Evolutionary conservation across 2,329 filamentous ascomycete species (phyloP), one percentile per base, ranked within the genome.

Genomic region (Fusarium pseudograminearum): DNA sequence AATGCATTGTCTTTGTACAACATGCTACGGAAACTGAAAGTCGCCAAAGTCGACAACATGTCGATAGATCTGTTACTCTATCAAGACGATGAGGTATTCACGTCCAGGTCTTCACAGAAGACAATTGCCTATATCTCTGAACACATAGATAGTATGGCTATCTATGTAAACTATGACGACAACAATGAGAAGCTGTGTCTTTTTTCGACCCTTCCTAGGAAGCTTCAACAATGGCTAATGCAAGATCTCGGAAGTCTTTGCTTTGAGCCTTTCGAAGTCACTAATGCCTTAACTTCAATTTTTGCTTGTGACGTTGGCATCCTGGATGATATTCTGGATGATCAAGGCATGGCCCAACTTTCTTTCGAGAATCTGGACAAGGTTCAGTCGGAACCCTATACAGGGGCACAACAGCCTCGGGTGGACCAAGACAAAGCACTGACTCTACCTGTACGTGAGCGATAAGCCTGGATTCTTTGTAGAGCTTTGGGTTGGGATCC

Each of bases 221-320:
- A 59, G 16, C 15, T 69, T 7, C 48, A 54, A 4, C 36, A 44
- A 34, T 70, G 68, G 68, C 56, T 70, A 5, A 69, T 57, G 61
- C 24, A 33, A 22, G 20, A 36, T 16, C 26, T 28, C 26, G 0
- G 26, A 28, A 28, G 9, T 28, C 3, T 2, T 28, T 28, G 26
- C 26, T 28, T 28, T 28, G 1, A 28, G 3, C 0, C 26, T 28
- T 28, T 28, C 26, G 26, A 28, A 18, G 53, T 60, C 33, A 20
- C 38, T 14, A 65, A 53, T 14, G 50, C 38, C 6, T 33, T 71
- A 12, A 57, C 59, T 16, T 57, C 62, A 7, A 59, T 65, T 3
- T 59, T 71, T 36, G 54, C 53, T 5, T 24, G 24, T 56, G n/a
- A 57, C 10, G 30, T 8, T 36, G 31, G 34, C 4, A 46, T 36